Conservation (phyloP, 257 asterid species). For the Jacaranda copaia region DNA sequence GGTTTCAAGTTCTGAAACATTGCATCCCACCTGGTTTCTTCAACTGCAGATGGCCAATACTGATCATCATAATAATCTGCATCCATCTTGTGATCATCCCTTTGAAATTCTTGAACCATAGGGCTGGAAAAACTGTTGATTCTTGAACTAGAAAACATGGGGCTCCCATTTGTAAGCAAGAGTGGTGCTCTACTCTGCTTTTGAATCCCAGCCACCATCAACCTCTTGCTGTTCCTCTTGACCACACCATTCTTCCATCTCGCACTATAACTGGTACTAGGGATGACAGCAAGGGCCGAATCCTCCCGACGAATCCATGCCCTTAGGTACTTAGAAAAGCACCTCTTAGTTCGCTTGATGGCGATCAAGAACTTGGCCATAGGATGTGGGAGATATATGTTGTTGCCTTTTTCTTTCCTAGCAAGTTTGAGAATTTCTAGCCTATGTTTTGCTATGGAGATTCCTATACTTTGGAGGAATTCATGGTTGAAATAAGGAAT, state of each 20-base stretch:
- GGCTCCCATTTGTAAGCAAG: conserved; percentile 72
- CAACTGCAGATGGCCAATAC: conserved; percentile 56
- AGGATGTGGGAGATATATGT: conserved; percentile 32
- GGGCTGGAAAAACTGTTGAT: conserved; percentile 60
- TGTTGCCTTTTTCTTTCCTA: conserved; percentile 37
- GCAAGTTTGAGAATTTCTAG: conserved; percentile 79
- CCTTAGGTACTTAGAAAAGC: conserved; percentile 47
- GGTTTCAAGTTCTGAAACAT: conserved; percentile 85
- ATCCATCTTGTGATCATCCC: neutral
- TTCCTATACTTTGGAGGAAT: conserved; percentile 71
- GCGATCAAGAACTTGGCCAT: conserved; percentile 53
- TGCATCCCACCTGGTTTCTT: conserved; percentile 77
- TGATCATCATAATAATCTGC: conserved; percentile 43
- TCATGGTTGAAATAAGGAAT: conserved; percentile 67
- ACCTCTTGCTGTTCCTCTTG: conserved; percentile 53
- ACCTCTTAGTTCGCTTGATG: conserved; percentile 55
- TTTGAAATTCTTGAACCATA: conserved; percentile 31
- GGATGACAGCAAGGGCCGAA: conserved; percentile 54
- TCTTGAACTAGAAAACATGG: conserved; percentile 57
- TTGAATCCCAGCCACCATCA: conserved; percentile 28
- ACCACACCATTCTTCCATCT: conserved; percentile 51
- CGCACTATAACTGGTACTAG: conserved; percentile 39
- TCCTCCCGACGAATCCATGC: conserved; percentile 50
- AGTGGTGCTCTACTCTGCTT: conserved; percentile 42
- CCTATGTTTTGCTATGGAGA: conserved; percentile 73